Evolutionary conservation across 106 monocot species (phyloP), one percentile per base, ranked within the genome.

Genomic region (Allium fistulosum): DNA sequence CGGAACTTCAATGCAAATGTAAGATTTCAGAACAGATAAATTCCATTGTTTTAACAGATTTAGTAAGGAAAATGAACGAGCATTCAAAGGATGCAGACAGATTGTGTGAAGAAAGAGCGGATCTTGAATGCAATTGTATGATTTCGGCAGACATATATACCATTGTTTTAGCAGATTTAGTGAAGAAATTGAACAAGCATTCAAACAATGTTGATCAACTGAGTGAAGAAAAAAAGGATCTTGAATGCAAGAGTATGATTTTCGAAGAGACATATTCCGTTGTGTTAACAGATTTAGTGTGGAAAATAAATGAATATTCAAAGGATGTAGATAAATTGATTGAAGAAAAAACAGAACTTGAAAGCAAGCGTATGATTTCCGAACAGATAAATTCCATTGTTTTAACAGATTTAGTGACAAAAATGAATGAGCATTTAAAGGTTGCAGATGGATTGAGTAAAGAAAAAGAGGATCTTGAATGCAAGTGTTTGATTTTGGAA

Each of bases 141-240:
- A 69, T 75, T 58, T 48, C 66, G 15, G 72, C 58, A 56, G 71
- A 80, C 7, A 69, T 17, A 11, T 65, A 75, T 80, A 61, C 69
- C 51, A 69, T 68, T 46, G n/a, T 63, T 57, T 72, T 75, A 10
- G 48, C 37, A 37, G 37, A 37, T 37, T 37, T 37, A 37, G 37
- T 37, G 37, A 37, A 4, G 37, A 37, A 5, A 37, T 37, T 37
- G 37, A 37, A 37, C 37, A 5, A 59, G 45, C 14, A 56, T 7
- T 49, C 11, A 56, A 56, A 79, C 22, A 72, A 72, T 6, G 56
- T 58, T 51, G 63, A 66, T n/a, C 27, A 74, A 9, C 26, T 84
- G 49, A 71, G 70, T 28, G 61, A 69, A 77, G 70, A 80, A 22
- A 71, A 62, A 18, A 45, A n/a, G 4, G 69, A 83, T 68, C 12